These are phyloP conservation scores for Yarrowia sp. DNA, from an alignment of 805 yeast species.

Conservation along the genomic window DNA sequence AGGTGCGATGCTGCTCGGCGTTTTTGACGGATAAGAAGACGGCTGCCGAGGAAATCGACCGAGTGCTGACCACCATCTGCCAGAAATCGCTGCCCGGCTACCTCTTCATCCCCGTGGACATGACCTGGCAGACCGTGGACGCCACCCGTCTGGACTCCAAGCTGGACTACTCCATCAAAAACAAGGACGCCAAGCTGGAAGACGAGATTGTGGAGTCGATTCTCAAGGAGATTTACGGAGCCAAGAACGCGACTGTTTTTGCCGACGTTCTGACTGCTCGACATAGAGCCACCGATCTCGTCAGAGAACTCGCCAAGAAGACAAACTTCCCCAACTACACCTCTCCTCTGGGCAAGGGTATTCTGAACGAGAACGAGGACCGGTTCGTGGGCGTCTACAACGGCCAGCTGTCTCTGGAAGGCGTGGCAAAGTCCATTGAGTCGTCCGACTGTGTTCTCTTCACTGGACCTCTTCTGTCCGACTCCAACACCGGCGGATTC, in stretches of 20 bases:
- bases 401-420: constrained; percentile 62
- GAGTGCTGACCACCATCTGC: constrained; percentile 63
- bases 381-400: constrained; percentile 75
- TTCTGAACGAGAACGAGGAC: constrained; percentile 71
- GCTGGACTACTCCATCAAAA: constrained; percentile 48
- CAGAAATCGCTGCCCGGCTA: constrained; percentile 79
- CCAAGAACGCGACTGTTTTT: constrained; percentile 68
- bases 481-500: constrained; percentile 73
- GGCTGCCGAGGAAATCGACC: constrained; percentile 71
- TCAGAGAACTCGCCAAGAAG: constrained; percentile 58
- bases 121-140: constrained; percentile 53
- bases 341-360: constrained; percentile 73
- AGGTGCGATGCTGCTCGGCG: constrained; percentile 63
- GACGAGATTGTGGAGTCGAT: constrained; percentile 55
- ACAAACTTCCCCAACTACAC: constrained; percentile 64
- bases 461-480: constrained; percentile 72
- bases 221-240: constrained; percentile 57
- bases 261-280: constrained; percentile 77
- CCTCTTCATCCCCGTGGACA: constrained; percentile 75
- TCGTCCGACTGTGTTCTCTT: constrained; percentile 71
- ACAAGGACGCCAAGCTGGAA: constrained; percentile 46
- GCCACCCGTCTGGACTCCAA: constrained; percentile 52
- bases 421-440: constrained; percentile 58
- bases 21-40: constrained; percentile 55
- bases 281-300: constrained; percentile 54